Percentiles rank a stretch among this genome's conserved stretches.
phyloP scores from a whole-genome alignment of 208 protist genomes.

The Vickermania ingenoplastis region DNA sequence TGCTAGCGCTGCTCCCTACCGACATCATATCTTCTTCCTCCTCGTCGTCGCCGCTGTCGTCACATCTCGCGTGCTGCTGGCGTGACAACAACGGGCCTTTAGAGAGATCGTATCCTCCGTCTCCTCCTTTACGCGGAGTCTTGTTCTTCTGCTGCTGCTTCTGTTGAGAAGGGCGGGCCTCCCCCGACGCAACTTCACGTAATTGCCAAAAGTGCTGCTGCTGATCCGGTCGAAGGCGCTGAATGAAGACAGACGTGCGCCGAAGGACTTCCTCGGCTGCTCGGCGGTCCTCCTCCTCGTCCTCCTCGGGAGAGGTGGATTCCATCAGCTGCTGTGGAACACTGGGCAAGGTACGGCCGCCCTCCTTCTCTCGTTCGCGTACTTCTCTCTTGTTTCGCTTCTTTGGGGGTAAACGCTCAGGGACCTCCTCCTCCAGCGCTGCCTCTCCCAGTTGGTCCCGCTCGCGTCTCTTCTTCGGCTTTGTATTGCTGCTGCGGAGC shows the following conservation, averaged over 20 bases:
- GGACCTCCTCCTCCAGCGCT: no score
- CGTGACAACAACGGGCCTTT: no score
- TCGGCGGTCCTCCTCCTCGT: conserved; percentile 39
- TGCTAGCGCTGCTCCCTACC: conserved; percentile 1
- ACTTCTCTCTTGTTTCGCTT: no score
- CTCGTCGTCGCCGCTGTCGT: conserved; percentile 6
- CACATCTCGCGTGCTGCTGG: no score
- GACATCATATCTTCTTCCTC: conserved; percentile 10
- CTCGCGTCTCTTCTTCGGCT: no score
- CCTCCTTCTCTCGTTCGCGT: no score
- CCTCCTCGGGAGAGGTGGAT: conserved; percentile 18
- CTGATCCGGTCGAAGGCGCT: conserved; percentile 19
- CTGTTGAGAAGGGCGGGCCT: not conserved
- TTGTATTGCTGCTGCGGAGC: no score
- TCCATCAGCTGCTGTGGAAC: no score
- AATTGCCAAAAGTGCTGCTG: conserved; percentile 52
- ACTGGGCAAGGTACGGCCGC: no score
- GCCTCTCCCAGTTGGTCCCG: no score
- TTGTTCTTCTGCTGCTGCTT: not conserved
- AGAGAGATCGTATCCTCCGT: conserved; percentile 6
- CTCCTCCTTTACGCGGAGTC: conserved; percentile 4
- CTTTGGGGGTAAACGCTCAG: no score
- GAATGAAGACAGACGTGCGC: conserved; percentile 38
- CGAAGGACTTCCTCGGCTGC: conserved; percentile 40
- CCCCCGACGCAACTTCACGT: conserved; percentile 49